Conservation (phyloP, 2,329 filamentous ascomycete species). For the Fusarium fracticaudum region DNA sequence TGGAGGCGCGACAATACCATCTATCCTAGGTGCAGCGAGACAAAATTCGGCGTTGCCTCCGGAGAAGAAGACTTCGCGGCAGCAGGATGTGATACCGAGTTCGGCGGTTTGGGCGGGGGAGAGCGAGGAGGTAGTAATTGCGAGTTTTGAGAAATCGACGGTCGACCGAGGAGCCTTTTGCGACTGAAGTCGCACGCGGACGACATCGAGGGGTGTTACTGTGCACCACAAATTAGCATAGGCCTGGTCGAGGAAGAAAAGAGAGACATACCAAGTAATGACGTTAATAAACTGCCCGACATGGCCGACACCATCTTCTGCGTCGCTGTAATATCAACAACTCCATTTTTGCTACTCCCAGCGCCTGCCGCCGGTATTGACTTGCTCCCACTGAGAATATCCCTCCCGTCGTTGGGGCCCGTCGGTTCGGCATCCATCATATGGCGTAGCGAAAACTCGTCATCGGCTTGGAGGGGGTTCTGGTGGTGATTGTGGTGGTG, state of each 20-base stretch:
- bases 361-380: conserved; percentile 16
- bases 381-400: conserved; percentile 3
- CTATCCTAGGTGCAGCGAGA: conserved; percentile 72
- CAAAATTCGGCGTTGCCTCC: conserved; percentile 86
- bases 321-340: conserved; percentile 76
- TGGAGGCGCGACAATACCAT: conserved; percentile 55
- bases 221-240: conserved; percentile 18
- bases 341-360: conserved; percentile 44
- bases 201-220: conserved; percentile 97
- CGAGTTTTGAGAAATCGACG: conserved; percentile 65
- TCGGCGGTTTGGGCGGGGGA: conserved; percentile 79
- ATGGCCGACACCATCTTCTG: conserved; percentile 98
- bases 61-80: conserved; percentile 96
- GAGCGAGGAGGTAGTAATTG: conserved; percentile 65
- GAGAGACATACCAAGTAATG: conserved; percentile 76
- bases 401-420: conserved; percentile 11
- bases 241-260: too few relatives aligned
- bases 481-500: conserved; percentile 27
- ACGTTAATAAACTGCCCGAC: conserved; percentile 88
- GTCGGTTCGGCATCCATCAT: conserved; percentile 38
- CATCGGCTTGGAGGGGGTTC: conserved; percentile 38
- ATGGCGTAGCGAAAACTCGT: conserved; percentile 45
- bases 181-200: conserved; percentile 92
- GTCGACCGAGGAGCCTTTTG: conserved; percentile 66
- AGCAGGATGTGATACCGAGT: conserved; percentile 92